Evolutionary conservation across 805 yeast genomes (phyloP), one percentile per base, ranked within the genome.

Genomic region (Starmerella floris): DNA sequence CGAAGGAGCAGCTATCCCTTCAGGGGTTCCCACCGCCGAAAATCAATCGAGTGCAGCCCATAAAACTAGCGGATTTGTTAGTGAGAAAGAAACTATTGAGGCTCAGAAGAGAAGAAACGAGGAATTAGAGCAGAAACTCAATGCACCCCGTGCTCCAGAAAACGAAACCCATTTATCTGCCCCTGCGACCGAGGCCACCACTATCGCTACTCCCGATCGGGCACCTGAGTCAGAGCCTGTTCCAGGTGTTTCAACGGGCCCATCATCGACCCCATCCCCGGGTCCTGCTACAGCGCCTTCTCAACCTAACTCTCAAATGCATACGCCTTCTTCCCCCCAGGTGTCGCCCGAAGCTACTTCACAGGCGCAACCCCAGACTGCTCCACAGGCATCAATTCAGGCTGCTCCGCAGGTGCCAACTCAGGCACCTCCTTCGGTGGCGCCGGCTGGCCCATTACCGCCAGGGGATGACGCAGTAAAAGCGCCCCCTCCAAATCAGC

Each of bases 401-500:
- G 13, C 32, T 9, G 22, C 35, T 6, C 15, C 9, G 21, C 23
- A 20, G n/a, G 10, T 4, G 15, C 9, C 35, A 17, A 8, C 35
- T 28, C 25, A 22, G 11, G 33, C 19, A n/a, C 25, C 30, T n/a
- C 23, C 28, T 5, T 16, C 5, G 32, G 32, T 32, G 3, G n/a
- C 39, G 6, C 20, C 25, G 4, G 21, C 27, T 3, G 16, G 9
- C 20, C 28, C 28, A 25, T 9, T 13, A 25, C 28, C 28, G 28
- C 8, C 13, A 13, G 28, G 11, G 8, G 28, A 25, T 25, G 28
- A 25, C 21, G 25, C 43, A 22, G 16, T 25, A 19, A 6, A 16
- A 13, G 28, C 33, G 23, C 27, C 9, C 4, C 44, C 44, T n/a
- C 53, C 50, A 39, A 79, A 81, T 54, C 79, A 79, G 33, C 74